Evolutionary conservation across 495 filamentous ascomycete species (phyloP).

Genomic region (Bacidia rubella): DNA sequence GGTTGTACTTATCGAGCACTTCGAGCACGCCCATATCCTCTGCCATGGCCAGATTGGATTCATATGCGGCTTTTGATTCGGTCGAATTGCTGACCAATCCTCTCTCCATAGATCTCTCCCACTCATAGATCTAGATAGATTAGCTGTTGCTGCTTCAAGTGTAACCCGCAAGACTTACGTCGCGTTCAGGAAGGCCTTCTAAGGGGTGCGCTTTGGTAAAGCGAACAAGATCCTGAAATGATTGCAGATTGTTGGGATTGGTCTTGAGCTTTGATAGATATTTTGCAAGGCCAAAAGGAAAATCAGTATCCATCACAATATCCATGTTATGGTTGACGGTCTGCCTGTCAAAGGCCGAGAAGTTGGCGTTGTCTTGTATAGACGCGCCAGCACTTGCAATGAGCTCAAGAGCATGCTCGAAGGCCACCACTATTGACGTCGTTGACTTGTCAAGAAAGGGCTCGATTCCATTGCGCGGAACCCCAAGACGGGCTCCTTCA

Average conservation of each 20-base stretch:
- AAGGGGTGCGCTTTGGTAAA: slow-evolving; percentile 22
- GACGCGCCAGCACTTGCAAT: slow-evolving; percentile 27
- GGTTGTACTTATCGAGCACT: slow-evolving; percentile 22
- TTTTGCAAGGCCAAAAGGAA: slow-evolving; percentile 21
- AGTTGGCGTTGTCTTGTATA: slow-evolving; percentile 26
- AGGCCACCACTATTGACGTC: slow-evolving; percentile 22
- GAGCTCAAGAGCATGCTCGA: slow-evolving; percentile 22
- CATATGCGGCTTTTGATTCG: slow-evolving; percentile 21
- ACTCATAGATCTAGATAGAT: slow-evolving; percentile 16
- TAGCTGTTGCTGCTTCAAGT: background rate
- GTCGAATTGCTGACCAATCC: slow-evolving; percentile 18
- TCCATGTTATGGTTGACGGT: slow-evolving; percentile 10
- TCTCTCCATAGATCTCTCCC: slow-evolving; percentile 23
- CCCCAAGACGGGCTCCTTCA: slow-evolving; percentile 27
- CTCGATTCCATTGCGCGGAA: slow-evolving; percentile 29
- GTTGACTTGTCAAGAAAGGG: slow-evolving; percentile 6
- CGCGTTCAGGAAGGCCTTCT: slow-evolving; percentile 25
- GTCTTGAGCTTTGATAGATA: slow-evolving; percentile 25
- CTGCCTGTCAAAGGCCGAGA: slow-evolving; percentile 16
- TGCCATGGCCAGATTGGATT: slow-evolving; percentile 19
- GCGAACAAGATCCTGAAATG: slow-evolving; percentile 18
- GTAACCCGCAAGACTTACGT: slow-evolving; percentile 6
- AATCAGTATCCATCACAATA: slow-evolving; percentile 24
- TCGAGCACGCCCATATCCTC: slow-evolving; percentile 23
- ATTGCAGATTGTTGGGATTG: slow-evolving; percentile 29